Percentiles rank a stretch among this genome's conserved stretches.
Conservation (phyloP, 306 rosid genomes). For the Trichosanthes cucumerina region DNA sequence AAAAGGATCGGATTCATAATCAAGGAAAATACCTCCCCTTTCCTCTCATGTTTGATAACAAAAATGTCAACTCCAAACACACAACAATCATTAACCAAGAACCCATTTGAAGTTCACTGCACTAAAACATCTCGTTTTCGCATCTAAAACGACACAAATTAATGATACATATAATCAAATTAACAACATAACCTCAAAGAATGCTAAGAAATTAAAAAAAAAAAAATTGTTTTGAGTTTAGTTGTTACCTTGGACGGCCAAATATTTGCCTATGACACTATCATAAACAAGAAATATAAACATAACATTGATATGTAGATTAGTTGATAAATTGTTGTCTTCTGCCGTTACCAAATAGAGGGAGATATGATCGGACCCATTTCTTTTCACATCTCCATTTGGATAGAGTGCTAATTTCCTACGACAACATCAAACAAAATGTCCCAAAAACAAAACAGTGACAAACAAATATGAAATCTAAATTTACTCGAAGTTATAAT, state of each 20-base stretch:
- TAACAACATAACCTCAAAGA: too few relatives aligned
- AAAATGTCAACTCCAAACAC: too few relatives aligned
- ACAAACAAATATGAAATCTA: too few relatives aligned
- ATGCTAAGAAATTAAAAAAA: background rate
- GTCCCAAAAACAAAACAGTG: background rate
- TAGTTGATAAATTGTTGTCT: background rate
- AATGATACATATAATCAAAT: too few relatives aligned
- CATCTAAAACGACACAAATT: background rate
- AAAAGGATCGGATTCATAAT: too few relatives aligned
- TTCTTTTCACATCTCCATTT: background rate
- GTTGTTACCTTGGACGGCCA: background rate
- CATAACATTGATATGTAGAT: background rate
- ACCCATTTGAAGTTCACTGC: background rate
- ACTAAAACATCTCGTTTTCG: background rate
- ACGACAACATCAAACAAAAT: background rate
- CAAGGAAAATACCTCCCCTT: too few relatives aligned
- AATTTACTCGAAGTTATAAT: too few relatives aligned
- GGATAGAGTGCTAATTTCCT: background rate
- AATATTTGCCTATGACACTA: background rate
- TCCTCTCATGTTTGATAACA: too few relatives aligned
- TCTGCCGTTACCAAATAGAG: background rate
- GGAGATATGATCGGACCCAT: background rate
- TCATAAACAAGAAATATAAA: background rate
- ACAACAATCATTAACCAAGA: background rate
- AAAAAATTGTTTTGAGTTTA: too few relatives aligned